phyloP scores from a whole-genome alignment of 257 asterid species.

The Ajuga chamaepitys region DNA sequence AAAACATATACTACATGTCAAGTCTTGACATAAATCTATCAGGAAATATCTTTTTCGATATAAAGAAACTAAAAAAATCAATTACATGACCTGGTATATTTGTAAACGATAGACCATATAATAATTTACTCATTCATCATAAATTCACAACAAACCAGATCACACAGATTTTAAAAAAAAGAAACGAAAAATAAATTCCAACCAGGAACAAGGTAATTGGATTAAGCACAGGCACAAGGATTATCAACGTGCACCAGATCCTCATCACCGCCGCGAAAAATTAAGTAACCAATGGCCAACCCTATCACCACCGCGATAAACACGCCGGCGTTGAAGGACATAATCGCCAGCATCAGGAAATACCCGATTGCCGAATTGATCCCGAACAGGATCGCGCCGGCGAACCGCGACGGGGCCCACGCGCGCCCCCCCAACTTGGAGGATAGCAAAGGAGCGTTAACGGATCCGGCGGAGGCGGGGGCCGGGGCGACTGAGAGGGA shows the following conservation, averaged over 20 bases:
- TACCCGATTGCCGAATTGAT: conserved; percentile 79
- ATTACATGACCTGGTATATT: no score
- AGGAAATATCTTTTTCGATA: no score
- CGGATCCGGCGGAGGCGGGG: background rate
- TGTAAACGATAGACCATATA: no score
- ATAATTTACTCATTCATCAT: background rate
- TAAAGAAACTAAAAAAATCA: no score
- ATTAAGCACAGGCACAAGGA: conserved; percentile 81
- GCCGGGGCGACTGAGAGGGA: conserved; percentile 20
- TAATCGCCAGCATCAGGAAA: conserved; percentile 72
- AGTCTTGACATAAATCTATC: no score
- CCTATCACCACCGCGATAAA: conserved; percentile 64
- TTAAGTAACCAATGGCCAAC: conserved; percentile 53
- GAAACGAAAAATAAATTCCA: no score
- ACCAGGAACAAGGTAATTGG: no score
- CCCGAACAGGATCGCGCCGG: conserved; percentile 54
- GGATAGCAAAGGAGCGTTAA: conserved; percentile 37
- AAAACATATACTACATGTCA: no score
- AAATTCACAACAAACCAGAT: background rate
- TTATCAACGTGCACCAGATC: conserved; percentile 39
- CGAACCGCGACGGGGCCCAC: conserved; percentile 25
- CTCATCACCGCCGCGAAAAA: conserved; percentile 59
- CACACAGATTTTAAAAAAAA: background rate
- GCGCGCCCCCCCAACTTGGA: conserved; percentile 18
- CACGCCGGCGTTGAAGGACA: conserved; percentile 89